Evolutionary conservation across 1,139 yeast species (phyloP), one percentile per base, ranked within the genome.

Genomic region (Sugiyamaella xylanicola): DNA sequence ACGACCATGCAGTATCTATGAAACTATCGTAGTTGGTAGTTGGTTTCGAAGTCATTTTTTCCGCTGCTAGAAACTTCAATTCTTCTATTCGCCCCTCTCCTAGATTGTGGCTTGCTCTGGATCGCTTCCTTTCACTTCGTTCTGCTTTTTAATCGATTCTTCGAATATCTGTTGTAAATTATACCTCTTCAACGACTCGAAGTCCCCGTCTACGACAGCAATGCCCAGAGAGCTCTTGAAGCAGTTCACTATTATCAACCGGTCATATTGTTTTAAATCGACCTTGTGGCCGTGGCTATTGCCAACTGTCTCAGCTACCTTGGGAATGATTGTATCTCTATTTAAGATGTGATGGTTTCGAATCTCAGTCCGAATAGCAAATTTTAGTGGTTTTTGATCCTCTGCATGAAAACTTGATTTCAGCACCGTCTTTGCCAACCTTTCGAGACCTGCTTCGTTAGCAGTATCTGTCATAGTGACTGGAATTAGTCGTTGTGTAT

Each of bases 41-140:
- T n/a, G n/a, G n/a, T n/a, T n/a, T n/a, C n/a, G n/a, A n/a, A n/a
- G n/a, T n/a, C n/a, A n/a, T n/a, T n/a, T n/a, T n/a, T n/a, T n/a
- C n/a, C n/a, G n/a, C n/a, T n/a, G n/a, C n/a, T n/a, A n/a, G n/a
- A n/a, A n/a, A n/a, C n/a, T n/a, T n/a, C n/a, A n/a, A n/a, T n/a
- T n/a, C n/a, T n/a, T n/a, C n/a, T n/a, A n/a, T n/a, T n/a, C n/a
- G n/a, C n/a, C n/a, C n/a, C n/a, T n/a, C n/a, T n/a, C n/a, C n/a
- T n/a, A n/a, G n/a, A n/a, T n/a, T n/a, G n/a, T n/a, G n/a, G 95
- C 0, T 83, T 93, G 2, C 96, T 96, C 4, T 91, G 95, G 0
- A 77, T 90, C 67, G 84, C 95, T 2, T 15, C n/a, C 19, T 35
- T 37, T 27, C 15, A 35, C 13, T 21, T 40, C 52, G n/a, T 32